Evolutionary conservation across 176 grass and related monocot species (phyloP).

Genomic region (Paspalum vaginatum): DNA sequence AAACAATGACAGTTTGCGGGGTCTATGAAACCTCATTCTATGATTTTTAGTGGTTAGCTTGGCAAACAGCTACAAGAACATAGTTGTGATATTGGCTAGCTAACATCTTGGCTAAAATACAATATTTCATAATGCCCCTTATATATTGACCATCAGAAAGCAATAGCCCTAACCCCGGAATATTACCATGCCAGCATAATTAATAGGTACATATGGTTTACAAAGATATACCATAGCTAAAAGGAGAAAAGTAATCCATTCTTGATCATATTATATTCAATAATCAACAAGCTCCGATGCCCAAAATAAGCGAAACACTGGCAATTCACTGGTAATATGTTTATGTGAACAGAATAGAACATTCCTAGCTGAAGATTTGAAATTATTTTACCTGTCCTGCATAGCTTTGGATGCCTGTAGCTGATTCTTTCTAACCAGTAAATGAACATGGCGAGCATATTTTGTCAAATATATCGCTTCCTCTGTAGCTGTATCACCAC

Average conservation of each 20-base stretch:
- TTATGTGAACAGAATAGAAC: constrained; percentile 28
- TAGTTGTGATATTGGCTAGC: constrained; percentile 15
- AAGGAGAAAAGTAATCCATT: constrained; percentile 2
- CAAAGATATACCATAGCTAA: constrained; percentile 1
- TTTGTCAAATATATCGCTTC: constrained; percentile 98
- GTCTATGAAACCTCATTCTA: constrained; percentile 25
- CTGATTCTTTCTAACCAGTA: constrained; percentile 75
- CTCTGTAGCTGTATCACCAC: constrained; percentile 91
- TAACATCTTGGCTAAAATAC: not conserved
- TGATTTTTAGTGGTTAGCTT: constrained; percentile 21
- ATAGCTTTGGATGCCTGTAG: constrained; percentile 95
- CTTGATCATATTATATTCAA: not conserved
- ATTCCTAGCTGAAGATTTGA: not conserved
- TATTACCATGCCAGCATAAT: constrained; percentile 32
- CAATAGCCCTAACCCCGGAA: not conserved
- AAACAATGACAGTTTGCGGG: constrained; percentile 21
- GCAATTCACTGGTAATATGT: not conserved
- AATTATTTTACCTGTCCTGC: constrained; percentile 86
- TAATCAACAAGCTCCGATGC: not conserved
- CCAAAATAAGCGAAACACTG: constrained; percentile 26
- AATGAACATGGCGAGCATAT: constrained; percentile 94
- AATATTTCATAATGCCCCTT: constrained; percentile 11
- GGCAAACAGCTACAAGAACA: constrained; percentile 8
- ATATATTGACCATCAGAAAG: constrained; percentile 1
- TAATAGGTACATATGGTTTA: not conserved